phyloP scores from a whole-genome alignment of 2,329 filamentous ascomycete genomes.

The Hymenotorrendiella dingleyae region DNA sequence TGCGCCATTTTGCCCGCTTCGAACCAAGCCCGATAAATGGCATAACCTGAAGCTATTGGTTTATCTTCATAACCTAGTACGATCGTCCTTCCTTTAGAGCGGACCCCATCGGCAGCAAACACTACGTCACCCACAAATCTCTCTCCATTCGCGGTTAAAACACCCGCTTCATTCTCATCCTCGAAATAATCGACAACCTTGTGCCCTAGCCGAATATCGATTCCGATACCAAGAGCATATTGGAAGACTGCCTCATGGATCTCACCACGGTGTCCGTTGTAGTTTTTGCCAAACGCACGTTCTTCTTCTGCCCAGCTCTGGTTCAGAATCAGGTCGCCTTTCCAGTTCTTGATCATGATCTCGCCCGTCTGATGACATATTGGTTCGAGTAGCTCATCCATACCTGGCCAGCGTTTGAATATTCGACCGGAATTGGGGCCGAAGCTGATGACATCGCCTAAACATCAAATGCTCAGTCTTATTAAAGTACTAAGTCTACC shows the following conservation, averaged over 20 bases:
- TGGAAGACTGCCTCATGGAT: conserved; percentile 48
- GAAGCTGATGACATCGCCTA: conserved; percentile 47
- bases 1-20: conserved; percentile 27
- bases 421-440: conserved; percentile 52
- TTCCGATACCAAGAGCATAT: conserved; percentile 44
- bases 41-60: conserved; percentile 38
- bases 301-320: conserved; percentile 37
- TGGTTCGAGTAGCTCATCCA: conserved; percentile 41
- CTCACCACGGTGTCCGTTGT: conserved; percentile 50
- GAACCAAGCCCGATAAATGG: conserved; percentile 38
- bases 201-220: conserved; percentile 50
- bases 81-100: conserved; percentile 26
- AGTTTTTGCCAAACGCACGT: conserved; percentile 39
- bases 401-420: conserved; percentile 48
- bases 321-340: conserved; percentile 45
- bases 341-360: conserved; percentile 40
- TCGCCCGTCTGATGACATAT: conserved; percentile 39
- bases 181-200: conserved; percentile 46
- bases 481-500: too few species aligned
- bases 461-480: too few species aligned
- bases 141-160: conserved; percentile 45
- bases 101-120: conserved; percentile 36
- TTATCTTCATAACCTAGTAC: conserved; percentile 35
- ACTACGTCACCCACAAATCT: conserved; percentile 37
- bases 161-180: conserved; percentile 39